Evolutionary conservation across 1,284 basidiomycete species (phyloP).

Genomic region (Cerioporus squamosus): DNA sequence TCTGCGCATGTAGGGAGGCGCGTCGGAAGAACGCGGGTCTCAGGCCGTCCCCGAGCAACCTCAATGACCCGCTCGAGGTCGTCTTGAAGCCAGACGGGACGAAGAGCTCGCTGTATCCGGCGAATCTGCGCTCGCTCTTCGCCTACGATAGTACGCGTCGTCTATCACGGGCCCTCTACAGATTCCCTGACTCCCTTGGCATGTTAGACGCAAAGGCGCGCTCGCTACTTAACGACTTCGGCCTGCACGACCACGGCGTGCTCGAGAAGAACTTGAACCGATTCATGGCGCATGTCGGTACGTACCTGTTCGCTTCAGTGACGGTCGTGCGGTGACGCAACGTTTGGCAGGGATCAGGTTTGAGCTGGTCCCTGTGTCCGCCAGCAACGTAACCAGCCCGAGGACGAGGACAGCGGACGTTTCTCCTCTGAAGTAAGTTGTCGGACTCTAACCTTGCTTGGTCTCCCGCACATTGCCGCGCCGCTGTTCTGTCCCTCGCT

Average conservation of each 20-base stretch:
- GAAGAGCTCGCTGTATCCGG: constrained; percentile 50
- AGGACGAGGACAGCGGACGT: too few relatives aligned
- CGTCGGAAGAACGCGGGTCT: constrained; percentile 51
- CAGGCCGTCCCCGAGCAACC: constrained; percentile 37
- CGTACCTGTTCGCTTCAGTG: constrained; percentile 16
- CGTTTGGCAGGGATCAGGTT: constrained; percentile 2
- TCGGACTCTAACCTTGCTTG: too few relatives aligned
- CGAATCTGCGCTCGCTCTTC: constrained; percentile 51
- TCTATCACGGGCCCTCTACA: neutral
- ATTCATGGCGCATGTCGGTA: constrained; percentile 62
- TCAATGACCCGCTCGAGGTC: constrained; percentile 46
- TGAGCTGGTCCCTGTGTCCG: constrained; percentile 1
- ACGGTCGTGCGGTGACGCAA: neutral
- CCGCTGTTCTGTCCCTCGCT: too few relatives aligned
- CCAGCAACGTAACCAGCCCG: neutral
- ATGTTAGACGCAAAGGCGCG: constrained; percentile 41
- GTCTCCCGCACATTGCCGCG: too few relatives aligned
- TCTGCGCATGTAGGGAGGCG: constrained; percentile 43
- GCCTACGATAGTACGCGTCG: constrained; percentile 51
- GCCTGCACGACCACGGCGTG: constrained; percentile 44
- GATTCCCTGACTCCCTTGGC: neutral
- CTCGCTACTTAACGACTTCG: constrained; percentile 50
- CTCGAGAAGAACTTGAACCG: constrained; percentile 50
- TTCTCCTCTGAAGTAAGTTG: too few relatives aligned
- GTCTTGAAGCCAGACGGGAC: constrained; percentile 54